Evolutionary conservation across 208 protist genomes (phyloP).

Genomic region (Trichomonas vaginalis): DNA sequence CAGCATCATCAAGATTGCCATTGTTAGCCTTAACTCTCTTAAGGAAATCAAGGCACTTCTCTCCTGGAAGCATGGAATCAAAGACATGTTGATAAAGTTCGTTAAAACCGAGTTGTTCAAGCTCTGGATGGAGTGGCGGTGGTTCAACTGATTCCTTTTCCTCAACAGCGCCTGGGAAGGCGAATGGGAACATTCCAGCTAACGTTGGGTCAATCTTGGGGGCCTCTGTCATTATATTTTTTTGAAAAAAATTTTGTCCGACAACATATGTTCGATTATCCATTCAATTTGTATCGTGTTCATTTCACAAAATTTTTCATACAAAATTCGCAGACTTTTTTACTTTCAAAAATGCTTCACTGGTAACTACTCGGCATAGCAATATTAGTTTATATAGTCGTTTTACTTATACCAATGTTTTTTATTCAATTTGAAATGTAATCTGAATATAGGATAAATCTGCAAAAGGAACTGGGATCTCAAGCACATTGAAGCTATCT

Average conservation of each 20-base stretch:
- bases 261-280: too few species aligned
- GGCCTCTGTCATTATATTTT: not conserved
- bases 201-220: not conserved
- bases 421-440: too few species aligned
- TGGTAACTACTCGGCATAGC: too few species aligned
- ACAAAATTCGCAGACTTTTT: too few species aligned
- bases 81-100: not conserved
- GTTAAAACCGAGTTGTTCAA: not conserved
- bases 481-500: too few species aligned
- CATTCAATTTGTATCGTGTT: too few species aligned
- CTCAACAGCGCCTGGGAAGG: not conserved
- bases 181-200: not conserved
- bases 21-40: not conserved
- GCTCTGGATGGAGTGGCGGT: not conserved
- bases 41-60: not conserved
- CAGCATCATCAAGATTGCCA: not conserved
- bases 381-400: too few species aligned
- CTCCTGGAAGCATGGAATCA: not conserved
- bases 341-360: too few species aligned
- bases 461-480: too few species aligned
- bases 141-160: not conserved
- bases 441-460: too few species aligned
- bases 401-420: too few species aligned
- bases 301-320: too few species aligned
- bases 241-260: not conserved